These are phyloP conservation scores for Candida adriatica DNA, from an alignment of 805 yeast species.

Conservation along the genomic window DNA sequence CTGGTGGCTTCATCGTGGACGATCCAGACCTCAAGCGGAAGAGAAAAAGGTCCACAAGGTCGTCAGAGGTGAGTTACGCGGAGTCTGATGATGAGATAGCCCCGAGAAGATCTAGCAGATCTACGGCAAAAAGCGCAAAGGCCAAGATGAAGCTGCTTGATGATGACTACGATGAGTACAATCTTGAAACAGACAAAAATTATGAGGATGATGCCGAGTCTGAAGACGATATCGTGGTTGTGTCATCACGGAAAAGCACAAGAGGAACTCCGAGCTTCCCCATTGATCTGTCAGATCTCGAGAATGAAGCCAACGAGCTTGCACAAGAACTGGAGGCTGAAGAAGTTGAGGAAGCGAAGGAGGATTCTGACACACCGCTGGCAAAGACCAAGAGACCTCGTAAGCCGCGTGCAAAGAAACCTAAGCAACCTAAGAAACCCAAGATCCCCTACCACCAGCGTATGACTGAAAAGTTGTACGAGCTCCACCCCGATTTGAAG, in stretches of 20 bases:
- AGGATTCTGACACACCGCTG: slow-evolving; percentile 24
- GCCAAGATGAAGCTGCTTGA: slow-evolving; percentile 21
- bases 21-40: too few relatives aligned
- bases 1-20: too few relatives aligned
- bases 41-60: too few relatives aligned
- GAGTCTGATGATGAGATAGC: slow-evolving; percentile 7
- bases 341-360: slow-evolving; percentile 8
- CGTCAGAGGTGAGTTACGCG: slow-evolving; percentile 5
- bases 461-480: slow-evolving; percentile 60
- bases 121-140: slow-evolving; percentile 24
- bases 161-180: slow-evolving; percentile 30
- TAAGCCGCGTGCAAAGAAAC: slow-evolving; percentile 15
- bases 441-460: slow-evolving; percentile 65
- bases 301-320: slow-evolving; percentile 10
- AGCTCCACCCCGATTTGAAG: slow-evolving; percentile 71
- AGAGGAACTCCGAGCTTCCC: slow-evolving; percentile 14
- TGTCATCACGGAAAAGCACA: slow-evolving; percentile 2
- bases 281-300: slow-evolving; percentile 12
- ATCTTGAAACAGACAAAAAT: slow-evolving; percentile 24
- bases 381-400: slow-evolving; percentile 13
- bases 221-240: slow-evolving; percentile 15
- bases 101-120: slow-evolving; percentile 15
- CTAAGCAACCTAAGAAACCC: slow-evolving; percentile 31
- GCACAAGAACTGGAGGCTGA: slow-evolving; percentile 8
- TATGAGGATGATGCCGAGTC: slow-evolving; percentile 24